Conservation (phyloP, 1,139 yeast species). For the Suhomyces choctaworum region DNA sequence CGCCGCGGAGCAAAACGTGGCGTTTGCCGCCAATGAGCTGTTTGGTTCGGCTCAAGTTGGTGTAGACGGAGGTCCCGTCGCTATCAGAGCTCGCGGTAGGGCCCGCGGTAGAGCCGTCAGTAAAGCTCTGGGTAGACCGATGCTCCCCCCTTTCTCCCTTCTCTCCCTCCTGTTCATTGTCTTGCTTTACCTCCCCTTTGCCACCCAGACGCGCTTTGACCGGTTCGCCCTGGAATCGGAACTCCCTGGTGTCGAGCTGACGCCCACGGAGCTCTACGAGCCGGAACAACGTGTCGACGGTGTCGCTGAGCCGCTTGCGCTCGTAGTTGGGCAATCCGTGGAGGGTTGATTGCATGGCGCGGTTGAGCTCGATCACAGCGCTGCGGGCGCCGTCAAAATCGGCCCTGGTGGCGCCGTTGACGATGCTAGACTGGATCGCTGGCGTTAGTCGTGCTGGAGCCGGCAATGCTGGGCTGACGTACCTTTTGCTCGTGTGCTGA, state of each 20-base stretch:
- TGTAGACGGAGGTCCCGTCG: too few relatives aligned
- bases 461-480: too few relatives aligned
- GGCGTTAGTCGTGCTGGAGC: conserved; percentile 10
- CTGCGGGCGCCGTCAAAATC: conserved; percentile 7
- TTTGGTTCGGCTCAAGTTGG: too few relatives aligned
- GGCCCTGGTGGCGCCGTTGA: conserved; percentile 8
- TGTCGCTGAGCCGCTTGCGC: conserved; percentile 17
- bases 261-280: conserved; percentile 21
- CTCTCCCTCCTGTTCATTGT: too few relatives aligned
- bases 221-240: conserved; percentile 32
- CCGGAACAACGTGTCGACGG: conserved; percentile 20
- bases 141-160: too few relatives aligned
- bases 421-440: conserved; percentile 10
- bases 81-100: too few relatives aligned
- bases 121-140: too few relatives aligned
- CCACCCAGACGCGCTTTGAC: too few relatives aligned
- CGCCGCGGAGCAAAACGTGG: conserved; percentile 20
- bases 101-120: too few relatives aligned
- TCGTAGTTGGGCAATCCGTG: conserved; percentile 17
- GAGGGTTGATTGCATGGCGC: conserved; percentile 6
- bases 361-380: conserved; percentile 11
- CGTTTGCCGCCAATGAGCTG: too few relatives aligned
- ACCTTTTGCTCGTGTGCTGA: conserved; percentile 3
- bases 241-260: conserved; percentile 19
- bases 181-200: too few relatives aligned